These are phyloP conservation scores for Chaetoscypha palmicola DNA, from an alignment of 2,329 filamentous ascomycete genomes.

Conservation along the genomic window DNA sequence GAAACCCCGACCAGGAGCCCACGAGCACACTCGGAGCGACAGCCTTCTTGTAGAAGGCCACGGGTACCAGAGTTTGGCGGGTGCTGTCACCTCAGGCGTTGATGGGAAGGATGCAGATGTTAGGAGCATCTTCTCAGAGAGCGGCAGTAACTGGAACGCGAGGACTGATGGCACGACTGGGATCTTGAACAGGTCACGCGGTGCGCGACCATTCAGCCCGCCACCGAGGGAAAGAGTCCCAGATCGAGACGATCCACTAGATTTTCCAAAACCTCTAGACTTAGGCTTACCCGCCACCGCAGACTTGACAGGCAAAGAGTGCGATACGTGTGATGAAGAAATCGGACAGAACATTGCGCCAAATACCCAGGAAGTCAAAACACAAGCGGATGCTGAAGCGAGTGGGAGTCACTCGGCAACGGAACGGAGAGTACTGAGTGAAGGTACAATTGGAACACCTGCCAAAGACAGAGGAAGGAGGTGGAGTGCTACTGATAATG, in stretches of 20 bases:
- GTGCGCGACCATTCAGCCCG: constrained; percentile 53
- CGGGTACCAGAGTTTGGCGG: constrained; percentile 51
- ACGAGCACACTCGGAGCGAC: constrained; percentile 36
- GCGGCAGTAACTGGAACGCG: constrained; percentile 14
- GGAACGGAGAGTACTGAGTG: constrained; percentile 2
- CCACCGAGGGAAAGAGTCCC: constrained; percentile 34
- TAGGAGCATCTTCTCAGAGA: constrained; percentile 46
- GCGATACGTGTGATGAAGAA: constrained; percentile 15
- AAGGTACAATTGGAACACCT: constrained; percentile 6
- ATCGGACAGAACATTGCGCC: background rate
- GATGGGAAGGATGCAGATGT: constrained; percentile 34
- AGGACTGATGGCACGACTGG: constrained; percentile 11
- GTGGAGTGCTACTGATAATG: constrained; percentile 29
- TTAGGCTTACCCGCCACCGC: constrained; percentile 14
- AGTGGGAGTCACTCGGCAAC: constrained; percentile 3
- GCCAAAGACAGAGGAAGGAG: constrained; percentile 19
- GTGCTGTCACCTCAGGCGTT: constrained; percentile 33
- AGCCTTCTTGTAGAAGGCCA: constrained; percentile 47
- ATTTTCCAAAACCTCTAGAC: constrained; percentile 7
- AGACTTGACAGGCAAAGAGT: constrained; percentile 8
- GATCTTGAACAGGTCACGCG: constrained; percentile 44
- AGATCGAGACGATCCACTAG: constrained; percentile 8
- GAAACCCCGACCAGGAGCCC: constrained; percentile 5
- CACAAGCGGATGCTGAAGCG: constrained; percentile 13
- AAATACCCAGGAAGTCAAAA: no score